Base-by-base conservation (phyloP, 176 grass and related monocot species). In the Typha latifolia region DNA sequence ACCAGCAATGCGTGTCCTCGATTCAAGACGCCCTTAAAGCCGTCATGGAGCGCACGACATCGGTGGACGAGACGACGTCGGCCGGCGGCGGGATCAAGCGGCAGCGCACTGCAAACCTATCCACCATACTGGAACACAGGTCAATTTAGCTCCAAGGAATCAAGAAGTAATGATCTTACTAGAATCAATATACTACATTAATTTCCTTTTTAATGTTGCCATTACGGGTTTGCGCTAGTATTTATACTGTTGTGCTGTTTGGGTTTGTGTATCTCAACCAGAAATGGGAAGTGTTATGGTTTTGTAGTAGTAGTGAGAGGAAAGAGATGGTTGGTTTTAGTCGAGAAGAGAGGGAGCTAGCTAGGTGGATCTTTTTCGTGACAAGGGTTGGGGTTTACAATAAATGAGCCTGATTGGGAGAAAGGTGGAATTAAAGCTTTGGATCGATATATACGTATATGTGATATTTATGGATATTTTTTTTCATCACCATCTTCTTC, bases 11-110 rank as follows among this genome's bases (percentile, higher is more conserved):
- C 12, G 20, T 99, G 62, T 69, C 87, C 62, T 77, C 95, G 47
- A 93, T 99, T 69, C 95, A 99, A 66, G 95, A 99, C 14, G 89
- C 95, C 4, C 73, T 99, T 14, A 67, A 84, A 29, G 81, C 78
- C 12, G 89, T 94, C 78, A 99, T 99, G 89, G 95, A 99, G 65
- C 76, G 82, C 14, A 11, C 79, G 7, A 37, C 78, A 2, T 49
- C 75, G 4, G 79, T 76, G 24, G 90, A 95, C 32, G 90, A 89
- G 1, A 63, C 77, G 0, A 59, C 71, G 12, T 26, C 74, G 1
- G 47, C 61, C 9, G 19, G 47, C 47, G 86, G 72, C 52, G 84
- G 84, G 22, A 87, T 86, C 69, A 99, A 99, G 86, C 82, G 95
- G 79, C 95, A 99, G 66, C 95, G 95, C 47, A 99, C 86, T 12